A percentile compares a stretch with the other conserved stretches of the same genome.
These are phyloP conservation scores for Dentipellis sp. DNA, from an alignment of 768 basidiomycete genomes.

Conservation along the genomic window DNA sequence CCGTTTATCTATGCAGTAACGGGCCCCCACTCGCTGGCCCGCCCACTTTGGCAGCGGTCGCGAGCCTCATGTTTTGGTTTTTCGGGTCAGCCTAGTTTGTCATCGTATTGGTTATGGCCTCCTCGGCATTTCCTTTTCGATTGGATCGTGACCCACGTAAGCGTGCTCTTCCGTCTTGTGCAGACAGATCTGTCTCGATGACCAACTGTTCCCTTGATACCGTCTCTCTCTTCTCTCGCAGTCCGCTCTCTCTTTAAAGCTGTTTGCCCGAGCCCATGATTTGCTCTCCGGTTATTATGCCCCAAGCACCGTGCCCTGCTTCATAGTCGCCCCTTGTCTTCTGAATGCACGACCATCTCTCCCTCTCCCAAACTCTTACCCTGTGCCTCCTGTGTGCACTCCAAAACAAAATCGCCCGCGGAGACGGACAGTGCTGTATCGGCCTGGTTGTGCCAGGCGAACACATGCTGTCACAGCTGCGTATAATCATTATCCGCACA, in stretches of 20 bases:
- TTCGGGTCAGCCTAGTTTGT: background rate
- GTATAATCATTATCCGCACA: background rate
- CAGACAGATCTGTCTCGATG: background rate
- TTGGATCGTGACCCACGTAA: background rate
- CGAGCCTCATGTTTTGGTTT: too few species aligned
- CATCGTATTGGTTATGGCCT: background rate
- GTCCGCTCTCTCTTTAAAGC: background rate
- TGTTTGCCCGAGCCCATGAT: background rate
- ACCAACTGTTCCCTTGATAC: background rate
- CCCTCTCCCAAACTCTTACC: background rate
- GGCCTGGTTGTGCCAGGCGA: background rate
- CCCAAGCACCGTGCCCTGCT: background rate
- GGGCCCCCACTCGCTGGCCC: too few species aligned
- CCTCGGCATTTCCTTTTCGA: background rate
- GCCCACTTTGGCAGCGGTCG: too few species aligned
- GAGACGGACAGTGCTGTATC: background rate
- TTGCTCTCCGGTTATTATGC: background rate
- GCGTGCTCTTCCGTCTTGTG: background rate
- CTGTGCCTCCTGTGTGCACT: background rate
- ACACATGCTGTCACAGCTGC: too few species aligned
- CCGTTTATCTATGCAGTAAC: too few species aligned
- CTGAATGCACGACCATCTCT: constrained; percentile 1
- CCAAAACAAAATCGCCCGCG: background rate
- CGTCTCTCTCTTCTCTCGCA: background rate
- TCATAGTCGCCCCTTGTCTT: background rate